Evolutionary conservation across 208 protist genomes (phyloP).

Genomic region (Entamoeba invadens): DNA sequence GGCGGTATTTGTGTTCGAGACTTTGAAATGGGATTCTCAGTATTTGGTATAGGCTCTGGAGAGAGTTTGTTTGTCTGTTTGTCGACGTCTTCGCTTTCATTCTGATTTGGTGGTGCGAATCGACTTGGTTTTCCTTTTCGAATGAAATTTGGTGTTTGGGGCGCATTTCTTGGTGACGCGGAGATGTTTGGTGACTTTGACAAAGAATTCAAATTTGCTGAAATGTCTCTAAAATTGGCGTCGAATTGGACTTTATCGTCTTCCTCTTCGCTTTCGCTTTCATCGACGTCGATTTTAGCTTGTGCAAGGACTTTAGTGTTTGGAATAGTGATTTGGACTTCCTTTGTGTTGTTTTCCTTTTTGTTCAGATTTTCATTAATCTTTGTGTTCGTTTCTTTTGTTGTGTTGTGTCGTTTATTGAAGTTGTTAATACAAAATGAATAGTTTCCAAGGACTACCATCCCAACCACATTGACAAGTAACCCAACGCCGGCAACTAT

Average conservation of each 20-base stretch:
- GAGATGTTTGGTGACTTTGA: too few relatives aligned
- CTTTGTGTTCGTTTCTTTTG: constrained; percentile 8
- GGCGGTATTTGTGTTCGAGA: too few relatives aligned
- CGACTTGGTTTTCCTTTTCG: too few relatives aligned
- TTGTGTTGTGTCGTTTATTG: constrained; percentile 27
- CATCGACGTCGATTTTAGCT: too few relatives aligned
- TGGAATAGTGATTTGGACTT: too few relatives aligned
- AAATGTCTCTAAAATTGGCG: too few relatives aligned
- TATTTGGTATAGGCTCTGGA: neutral
- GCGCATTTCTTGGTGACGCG: too few relatives aligned
- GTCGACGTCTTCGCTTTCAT: too few relatives aligned
- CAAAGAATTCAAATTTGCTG: too few relatives aligned
- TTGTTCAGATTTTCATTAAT: constrained; percentile 15
- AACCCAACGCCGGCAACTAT: constrained; percentile 12
- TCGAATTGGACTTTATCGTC: neutral
- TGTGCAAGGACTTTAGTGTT: too few relatives aligned
- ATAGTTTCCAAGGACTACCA: neutral
- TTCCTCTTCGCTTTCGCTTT: constrained; percentile 7
- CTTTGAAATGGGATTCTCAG: neutral
- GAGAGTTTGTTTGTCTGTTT: too few relatives aligned
- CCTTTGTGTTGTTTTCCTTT: neutral
- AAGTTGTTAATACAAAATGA: constrained; percentile 32
- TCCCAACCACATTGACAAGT: constrained; percentile 16
- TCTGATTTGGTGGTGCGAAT: neutral
- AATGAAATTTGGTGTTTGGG: neutral